Conservation (phyloP, 2,329 filamentous ascomycete species). For the Ascochyta fabae region DNA sequence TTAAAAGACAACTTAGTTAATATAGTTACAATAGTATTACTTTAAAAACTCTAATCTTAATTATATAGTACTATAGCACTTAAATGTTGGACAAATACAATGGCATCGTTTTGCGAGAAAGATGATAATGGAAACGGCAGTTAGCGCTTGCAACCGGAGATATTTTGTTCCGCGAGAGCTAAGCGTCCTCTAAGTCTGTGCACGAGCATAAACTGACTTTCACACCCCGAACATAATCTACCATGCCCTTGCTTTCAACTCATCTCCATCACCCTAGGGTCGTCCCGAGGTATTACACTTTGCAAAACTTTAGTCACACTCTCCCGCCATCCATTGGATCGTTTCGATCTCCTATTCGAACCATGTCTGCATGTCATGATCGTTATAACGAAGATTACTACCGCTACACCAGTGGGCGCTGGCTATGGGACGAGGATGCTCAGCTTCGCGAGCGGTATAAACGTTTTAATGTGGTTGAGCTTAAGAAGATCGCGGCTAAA, state of each 20-base stretch:
- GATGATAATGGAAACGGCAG: too few relatives aligned
- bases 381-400: constrained; percentile 14
- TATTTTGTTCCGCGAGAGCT: too few relatives aligned
- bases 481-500: constrained; percentile 42
- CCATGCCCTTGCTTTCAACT: not conserved
- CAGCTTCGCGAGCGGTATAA: constrained; percentile 43
- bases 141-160: too few relatives aligned
- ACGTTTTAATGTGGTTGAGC: constrained; percentile 44
- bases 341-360: constrained; percentile 10
- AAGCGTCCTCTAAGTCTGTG: too few relatives aligned
- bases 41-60: too few relatives aligned
- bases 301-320: constrained; percentile 5
- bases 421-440: constrained; percentile 42
- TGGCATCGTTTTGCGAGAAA: too few relatives aligned
- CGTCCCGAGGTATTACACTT: not conserved
- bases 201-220: not conserved
- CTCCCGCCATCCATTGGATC: constrained; percentile 1
- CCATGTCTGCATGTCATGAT: not conserved
- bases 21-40: too few relatives aligned
- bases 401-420: constrained; percentile 31
- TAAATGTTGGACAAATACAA: too few relatives aligned
- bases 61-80: too few relatives aligned
- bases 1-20: too few relatives aligned
- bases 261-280: not conserved
- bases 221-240: not conserved